Conservation (phyloP, 2,329 filamentous ascomycete species). For the Dryadomyces quercus-mongolicae region DNA sequence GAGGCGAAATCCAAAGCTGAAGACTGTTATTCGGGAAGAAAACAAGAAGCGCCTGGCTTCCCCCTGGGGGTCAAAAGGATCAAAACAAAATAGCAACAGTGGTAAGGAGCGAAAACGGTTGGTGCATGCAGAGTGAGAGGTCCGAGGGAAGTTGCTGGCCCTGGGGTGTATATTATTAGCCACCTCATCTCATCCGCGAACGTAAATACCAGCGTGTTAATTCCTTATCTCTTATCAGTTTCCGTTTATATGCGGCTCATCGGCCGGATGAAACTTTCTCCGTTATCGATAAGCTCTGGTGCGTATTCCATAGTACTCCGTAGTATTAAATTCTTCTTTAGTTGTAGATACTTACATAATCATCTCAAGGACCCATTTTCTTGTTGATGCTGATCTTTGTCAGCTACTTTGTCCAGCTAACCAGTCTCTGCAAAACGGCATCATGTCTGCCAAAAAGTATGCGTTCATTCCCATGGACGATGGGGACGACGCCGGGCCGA, state of each 20-base stretch:
- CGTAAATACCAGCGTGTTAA: constrained; percentile 15
- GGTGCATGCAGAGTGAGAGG: no score
- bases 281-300: constrained; percentile 10
- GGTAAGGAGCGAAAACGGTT: no score
- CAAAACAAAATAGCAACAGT: not conserved
- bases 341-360: no score
- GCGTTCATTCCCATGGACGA: constrained; percentile 57
- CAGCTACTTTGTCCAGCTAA: not conserved
- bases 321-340: no score
- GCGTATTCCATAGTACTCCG: no score
- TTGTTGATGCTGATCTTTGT: not conserved
- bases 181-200: not conserved
- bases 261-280: constrained; percentile 7
- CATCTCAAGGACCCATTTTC: no score
- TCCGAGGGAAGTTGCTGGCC: not conserved
- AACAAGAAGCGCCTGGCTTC: not conserved
- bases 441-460: constrained; percentile 43
- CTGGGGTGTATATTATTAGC: not conserved
- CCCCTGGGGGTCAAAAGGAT: not conserved
- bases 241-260: not conserved
- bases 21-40: not conserved
- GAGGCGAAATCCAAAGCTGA: not conserved
- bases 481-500: constrained; percentile 38
- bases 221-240: not conserved
- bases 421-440: not conserved